Conservation (phyloP, 176 grass and related monocot genomes). For the Raddia guianensis region DNA sequence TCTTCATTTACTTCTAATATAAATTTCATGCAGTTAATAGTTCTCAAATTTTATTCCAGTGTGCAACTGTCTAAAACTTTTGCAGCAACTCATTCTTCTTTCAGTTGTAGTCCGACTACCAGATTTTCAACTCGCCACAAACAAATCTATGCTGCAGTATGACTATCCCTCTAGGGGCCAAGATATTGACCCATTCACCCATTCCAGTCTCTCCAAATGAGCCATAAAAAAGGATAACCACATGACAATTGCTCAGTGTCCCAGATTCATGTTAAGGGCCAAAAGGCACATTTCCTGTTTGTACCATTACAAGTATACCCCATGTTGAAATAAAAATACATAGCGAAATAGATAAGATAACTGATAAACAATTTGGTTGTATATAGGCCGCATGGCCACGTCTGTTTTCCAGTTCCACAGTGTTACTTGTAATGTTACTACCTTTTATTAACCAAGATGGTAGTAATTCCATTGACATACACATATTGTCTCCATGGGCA, state of each 20-base stretch:
- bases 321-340: not conserved
- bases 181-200: not conserved
- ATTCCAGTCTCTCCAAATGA: not conserved
- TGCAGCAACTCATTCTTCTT: slow-evolving; percentile 27
- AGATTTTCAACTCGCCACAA: slow-evolving; percentile 17
- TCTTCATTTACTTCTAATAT: slow-evolving; percentile 26
- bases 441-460: not conserved
- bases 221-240: not conserved
- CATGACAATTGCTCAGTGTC: not conserved
- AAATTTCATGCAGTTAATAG: slow-evolving; percentile 2
- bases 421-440: not conserved
- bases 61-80: not conserved
- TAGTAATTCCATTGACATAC: not conserved
- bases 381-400: not conserved
- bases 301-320: not conserved
- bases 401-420: not conserved
- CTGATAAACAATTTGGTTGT: slow-evolving; percentile 5
- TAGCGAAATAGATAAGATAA: not conserved
- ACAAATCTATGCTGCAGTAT: slow-evolving; percentile 17
- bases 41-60: slow-evolving; percentile 15
- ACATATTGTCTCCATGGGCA: slow-evolving; percentile 13
- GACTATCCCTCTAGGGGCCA: not conserved
- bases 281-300: not conserved
- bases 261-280: not conserved
- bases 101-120: slow-evolving; percentile 10